Percentiles rank a stretch among this genome's conserved stretches.
Conservation (phyloP, 1,284 basidiomycete genomes). For the Leccinum holopus region DNA sequence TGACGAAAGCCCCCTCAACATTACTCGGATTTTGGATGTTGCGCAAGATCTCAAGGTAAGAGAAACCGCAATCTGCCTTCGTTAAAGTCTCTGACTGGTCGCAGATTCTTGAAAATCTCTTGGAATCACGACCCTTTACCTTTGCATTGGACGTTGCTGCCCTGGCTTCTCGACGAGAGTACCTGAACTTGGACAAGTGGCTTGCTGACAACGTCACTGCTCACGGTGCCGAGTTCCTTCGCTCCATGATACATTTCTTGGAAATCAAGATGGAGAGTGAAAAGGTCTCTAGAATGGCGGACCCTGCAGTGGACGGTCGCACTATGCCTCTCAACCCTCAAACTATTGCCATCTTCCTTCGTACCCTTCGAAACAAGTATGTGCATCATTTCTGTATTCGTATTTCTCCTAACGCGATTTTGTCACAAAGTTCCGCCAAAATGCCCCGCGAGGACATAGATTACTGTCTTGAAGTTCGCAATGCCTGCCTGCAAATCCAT, state of each 20-base stretch:
- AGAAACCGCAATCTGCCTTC: constrained; percentile 19
- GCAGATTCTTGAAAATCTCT: constrained; percentile 85
- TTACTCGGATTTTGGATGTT: constrained; percentile 92
- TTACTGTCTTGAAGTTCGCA: constrained; percentile 90
- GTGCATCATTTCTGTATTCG: constrained; percentile 27
- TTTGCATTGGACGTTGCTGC: constrained; percentile 94
- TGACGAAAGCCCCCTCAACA: constrained; percentile 88
- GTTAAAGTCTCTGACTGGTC: constrained; percentile 2
- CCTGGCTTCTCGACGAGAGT: constrained; percentile 89
- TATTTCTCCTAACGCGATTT: constrained; percentile 4
- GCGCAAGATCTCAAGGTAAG: constrained; percentile 89
- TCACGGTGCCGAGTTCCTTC: constrained; percentile 85
- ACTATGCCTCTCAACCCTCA: constrained; percentile 83
- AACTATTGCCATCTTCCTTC: constrained; percentile 89
- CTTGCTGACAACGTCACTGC: constrained; percentile 81
- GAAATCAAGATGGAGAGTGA: constrained; percentile 92
- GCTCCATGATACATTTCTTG: constrained; percentile 83
- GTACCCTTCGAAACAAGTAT: constrained; percentile 79
- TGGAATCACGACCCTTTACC: constrained; percentile 84
- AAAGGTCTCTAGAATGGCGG: constrained; percentile 74
- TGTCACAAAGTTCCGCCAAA: constrained; percentile 51
- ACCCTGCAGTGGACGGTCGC: constrained; percentile 73
- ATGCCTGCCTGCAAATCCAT: constrained; percentile 92
- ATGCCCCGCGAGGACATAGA: constrained; percentile 80
- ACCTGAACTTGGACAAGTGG: constrained; percentile 97